Conservation (phyloP, 768 basidiomycete species). For the Trametes gibbosa region DNA sequence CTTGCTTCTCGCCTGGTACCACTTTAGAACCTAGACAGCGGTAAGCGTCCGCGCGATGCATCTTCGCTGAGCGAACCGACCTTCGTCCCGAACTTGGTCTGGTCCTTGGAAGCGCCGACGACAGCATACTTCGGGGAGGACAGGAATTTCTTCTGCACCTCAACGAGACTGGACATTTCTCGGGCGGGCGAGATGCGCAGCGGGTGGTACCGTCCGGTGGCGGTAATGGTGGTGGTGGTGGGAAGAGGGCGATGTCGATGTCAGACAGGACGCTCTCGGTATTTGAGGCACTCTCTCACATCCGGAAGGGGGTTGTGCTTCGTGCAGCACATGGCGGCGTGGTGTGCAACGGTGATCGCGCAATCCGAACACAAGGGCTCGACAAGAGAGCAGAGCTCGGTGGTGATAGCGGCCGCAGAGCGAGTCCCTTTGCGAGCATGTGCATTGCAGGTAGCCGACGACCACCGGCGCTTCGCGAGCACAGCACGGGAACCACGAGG, state of each 20-base stretch:
- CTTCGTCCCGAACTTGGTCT: conserved; percentile 76
- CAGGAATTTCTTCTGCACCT: conserved; percentile 56
- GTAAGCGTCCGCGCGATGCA: not conserved
- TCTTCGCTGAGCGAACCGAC: conserved; percentile 32
- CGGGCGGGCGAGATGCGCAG: not conserved
- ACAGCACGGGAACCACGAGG: not conserved
- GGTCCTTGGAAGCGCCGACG: conserved; percentile 79
- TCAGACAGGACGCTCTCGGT: conserved; percentile 1
- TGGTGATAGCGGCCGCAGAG: conserved; percentile 1
- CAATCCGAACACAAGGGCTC: not conserved
- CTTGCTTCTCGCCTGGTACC: conserved; percentile 63
- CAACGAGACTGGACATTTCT: conserved; percentile 31
- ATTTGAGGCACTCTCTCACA: conserved; percentile 18
- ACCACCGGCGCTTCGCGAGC: not conserved
- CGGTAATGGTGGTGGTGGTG: conserved; percentile 3
- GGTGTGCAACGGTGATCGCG: conserved; percentile 13
- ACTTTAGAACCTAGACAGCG: conserved; percentile 60
- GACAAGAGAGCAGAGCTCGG: not conserved
- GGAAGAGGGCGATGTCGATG: not conserved
- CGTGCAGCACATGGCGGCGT: conserved; percentile 6
- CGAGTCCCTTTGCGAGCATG: conserved; percentile 3
- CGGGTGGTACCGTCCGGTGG: too few species aligned
- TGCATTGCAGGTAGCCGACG: not conserved
- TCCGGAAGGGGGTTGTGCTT: conserved; percentile 8
- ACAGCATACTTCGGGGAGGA: conserved; percentile 68